These are phyloP conservation scores for Cyclospora cayetanensis DNA, from an alignment of 169 alveolate genomes.

Conservation along the genomic window DNA sequence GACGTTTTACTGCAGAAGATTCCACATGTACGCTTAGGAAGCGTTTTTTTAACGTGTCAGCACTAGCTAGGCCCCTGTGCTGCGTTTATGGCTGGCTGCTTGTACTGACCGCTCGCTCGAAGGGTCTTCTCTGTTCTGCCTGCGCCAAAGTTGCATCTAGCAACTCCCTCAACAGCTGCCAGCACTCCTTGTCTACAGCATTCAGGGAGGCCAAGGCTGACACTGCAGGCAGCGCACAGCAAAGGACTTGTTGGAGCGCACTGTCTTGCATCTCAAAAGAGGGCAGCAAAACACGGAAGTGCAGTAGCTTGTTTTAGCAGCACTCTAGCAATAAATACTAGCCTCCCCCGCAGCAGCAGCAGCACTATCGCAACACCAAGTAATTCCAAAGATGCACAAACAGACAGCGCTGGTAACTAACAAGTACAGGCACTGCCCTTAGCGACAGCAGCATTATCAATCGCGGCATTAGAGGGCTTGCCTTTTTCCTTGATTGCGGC, in stretches of 20 bases:
- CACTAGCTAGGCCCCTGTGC: too few relatives aligned
- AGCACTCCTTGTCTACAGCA: slow-evolving; percentile 66
- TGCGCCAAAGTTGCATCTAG: slow-evolving; percentile 38
- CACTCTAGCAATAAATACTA: not conserved
- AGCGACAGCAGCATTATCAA: not conserved
- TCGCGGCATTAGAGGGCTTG: not conserved
- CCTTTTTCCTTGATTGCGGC: slow-evolving; percentile 49
- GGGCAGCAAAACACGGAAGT: not conserved
- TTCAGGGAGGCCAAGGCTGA: slow-evolving; percentile 52
- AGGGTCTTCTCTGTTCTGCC: slow-evolving; percentile 37
- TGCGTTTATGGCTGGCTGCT: too few relatives aligned
- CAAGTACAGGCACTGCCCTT: too few relatives aligned
- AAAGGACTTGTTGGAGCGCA: not conserved
- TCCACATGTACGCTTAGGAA: too few relatives aligned
- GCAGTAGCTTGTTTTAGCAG: not conserved
- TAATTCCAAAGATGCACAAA: too few relatives aligned
- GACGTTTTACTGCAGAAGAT: too few relatives aligned
- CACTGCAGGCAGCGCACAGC: slow-evolving; percentile 1
- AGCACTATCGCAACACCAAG: too few relatives aligned
- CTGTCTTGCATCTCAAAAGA: not conserved
- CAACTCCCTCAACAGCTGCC: slow-evolving; percentile 52
- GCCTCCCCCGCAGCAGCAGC: not conserved
- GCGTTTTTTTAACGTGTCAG: too few relatives aligned
- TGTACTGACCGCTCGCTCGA: slow-evolving; percentile 62
- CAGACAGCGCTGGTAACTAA: too few relatives aligned